Conservation (phyloP, 23 red algal species). For the Gracilaria vermiculophylla region DNA sequence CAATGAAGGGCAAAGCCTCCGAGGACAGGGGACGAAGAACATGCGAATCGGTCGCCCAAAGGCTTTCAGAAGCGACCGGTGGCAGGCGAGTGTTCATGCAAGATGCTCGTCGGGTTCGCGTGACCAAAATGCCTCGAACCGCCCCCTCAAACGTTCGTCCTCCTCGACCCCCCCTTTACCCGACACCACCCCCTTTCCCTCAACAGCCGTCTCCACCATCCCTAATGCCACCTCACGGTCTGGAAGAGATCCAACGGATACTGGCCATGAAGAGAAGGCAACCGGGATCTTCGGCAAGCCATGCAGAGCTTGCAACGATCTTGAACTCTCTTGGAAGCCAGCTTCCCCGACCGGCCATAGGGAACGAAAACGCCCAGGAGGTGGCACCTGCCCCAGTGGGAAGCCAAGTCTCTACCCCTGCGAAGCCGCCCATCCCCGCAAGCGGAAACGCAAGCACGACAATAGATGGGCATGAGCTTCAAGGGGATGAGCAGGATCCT, state of each 20-base stretch:
- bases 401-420: background rate
- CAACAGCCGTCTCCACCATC: background rate
- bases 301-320: background rate
- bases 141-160: no score
- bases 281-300: background rate
- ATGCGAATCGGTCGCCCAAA: background rate
- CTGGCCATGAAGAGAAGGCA: background rate
- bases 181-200: background rate
- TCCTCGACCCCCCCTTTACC: background rate
- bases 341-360: background rate
- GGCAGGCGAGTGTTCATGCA: slow-evolving; percentile 6
- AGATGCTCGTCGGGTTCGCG: background rate
- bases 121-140: background rate
- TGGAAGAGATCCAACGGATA: background rate
- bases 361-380: background rate
- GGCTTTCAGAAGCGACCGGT: background rate
- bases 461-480: background rate
- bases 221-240: background rate
- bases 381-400: background rate
- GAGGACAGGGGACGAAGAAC: background rate
- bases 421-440: background rate
- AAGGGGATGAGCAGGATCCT: background rate
- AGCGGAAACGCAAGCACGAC: background rate
- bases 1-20: slow-evolving; percentile 8
- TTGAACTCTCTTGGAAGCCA: background rate